Evolutionary conservation across 2,329 filamentous ascomycete species (phyloP), one percentile per base, ranked within the genome.

Genomic region (Aspergillus versicolor): DNA sequence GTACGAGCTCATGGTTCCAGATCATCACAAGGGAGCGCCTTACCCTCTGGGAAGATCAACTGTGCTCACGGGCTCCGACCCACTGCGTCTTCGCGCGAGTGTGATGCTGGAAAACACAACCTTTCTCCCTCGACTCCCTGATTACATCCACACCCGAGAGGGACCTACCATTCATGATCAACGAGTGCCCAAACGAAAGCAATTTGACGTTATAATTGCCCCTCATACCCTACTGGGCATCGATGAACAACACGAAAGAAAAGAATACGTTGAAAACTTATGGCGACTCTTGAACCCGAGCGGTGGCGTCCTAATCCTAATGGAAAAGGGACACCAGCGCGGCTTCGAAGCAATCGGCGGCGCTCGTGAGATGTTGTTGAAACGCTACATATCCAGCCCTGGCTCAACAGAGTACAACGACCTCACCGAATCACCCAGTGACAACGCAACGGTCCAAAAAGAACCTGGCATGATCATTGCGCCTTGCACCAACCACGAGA

Each of bases 331-430:
- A 0, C 85, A 96, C 12, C 90, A 92, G 12, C 86, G 91, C 43
- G 94, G 94, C 0, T 99, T 99, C 64, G 94, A 97, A 72, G 90
- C 91, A 13, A 85, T 99, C 41, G 93, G 91, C 11, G 89, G 89
- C 47, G 92, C 92, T 5, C 87, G 94, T 49, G 83, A 92, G 42
- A 85, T 90, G 58, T 78, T 99, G 0, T 80, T 97, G 0, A 84
- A 89, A 59, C 85, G 88, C 44, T 87, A 90, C 70, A 88, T 96
- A 55, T 65, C 73, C 3, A 85, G 85, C 13, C 87, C 88, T 0
- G 79, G 77, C 3, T 77, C 79, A 12, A 75, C 76, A 9, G 67
- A 73, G 11, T 73, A 79, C 32, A 75, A 77, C 55, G 61, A 70
- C 41, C 61, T 77, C 30, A 62, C 68, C 0, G 67, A 75, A n/a